These are phyloP conservation scores for Aspergillus ibericus DNA, from an alignment of 2,329 filamentous ascomycete species.

Conservation along the genomic window DNA sequence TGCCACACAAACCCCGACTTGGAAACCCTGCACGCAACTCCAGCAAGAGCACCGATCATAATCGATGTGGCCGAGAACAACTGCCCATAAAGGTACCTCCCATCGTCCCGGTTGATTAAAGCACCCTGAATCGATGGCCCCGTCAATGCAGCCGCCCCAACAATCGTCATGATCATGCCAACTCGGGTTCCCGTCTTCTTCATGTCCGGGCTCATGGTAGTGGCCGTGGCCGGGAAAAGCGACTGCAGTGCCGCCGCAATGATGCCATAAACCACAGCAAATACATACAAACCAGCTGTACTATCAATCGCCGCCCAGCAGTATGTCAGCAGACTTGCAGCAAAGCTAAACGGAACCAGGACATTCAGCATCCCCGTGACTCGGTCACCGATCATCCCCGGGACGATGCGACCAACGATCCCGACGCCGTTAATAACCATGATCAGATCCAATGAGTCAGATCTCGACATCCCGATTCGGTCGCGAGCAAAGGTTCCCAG, in stretches of 20 bases:
- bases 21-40: too few relatives aligned
- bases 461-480: conserved; percentile 37
- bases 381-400: not conserved
- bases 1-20: too few relatives aligned
- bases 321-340: not conserved
- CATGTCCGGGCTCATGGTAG: not conserved
- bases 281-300: not conserved
- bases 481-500: conserved; percentile 51
- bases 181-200: not conserved
- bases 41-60: too few relatives aligned
- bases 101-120: not conserved
- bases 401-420: not conserved
- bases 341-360: not conserved
- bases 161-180: not conserved
- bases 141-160: not conserved
- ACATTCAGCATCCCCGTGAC: not conserved
- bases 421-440: conserved; percentile 6
- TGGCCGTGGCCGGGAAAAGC: not conserved
- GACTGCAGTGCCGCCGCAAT: not conserved
- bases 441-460: conserved; percentile 35
- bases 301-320: not conserved
- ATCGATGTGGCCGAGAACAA: not conserved
- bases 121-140: not conserved
- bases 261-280: not conserved
- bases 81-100: not conserved